A percentile compares a stretch with the other conserved stretches of the same genome.
Evolutionary conservation across 352 stramenopile genomes (phyloP).

Genomic region (Pythium utonaiense): DNA sequence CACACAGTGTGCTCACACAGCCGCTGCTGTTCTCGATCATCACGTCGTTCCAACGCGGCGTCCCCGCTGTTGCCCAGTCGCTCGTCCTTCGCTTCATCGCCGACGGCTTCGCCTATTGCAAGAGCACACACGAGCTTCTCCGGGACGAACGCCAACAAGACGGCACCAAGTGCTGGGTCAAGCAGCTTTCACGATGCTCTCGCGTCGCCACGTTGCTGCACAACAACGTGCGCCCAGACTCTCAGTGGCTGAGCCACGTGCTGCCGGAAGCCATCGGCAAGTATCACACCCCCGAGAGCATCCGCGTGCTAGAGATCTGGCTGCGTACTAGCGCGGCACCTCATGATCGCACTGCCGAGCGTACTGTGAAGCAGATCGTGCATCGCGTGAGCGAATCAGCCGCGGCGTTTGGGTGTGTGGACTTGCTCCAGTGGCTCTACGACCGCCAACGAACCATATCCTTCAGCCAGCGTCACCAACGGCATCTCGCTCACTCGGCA

Average conservation of each 20-base stretch:
- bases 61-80: not conserved
- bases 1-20: conserved; percentile 5
- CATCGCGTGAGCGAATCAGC: conserved; percentile 14
- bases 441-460: not conserved
- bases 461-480: not conserved
- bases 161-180: not conserved
- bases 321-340: not conserved
- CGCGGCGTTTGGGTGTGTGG: conserved; percentile 6
- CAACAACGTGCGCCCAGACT: not conserved
- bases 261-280: conserved; percentile 9
- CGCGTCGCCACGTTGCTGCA: conserved; percentile 4
- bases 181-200: not conserved
- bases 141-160: not conserved
- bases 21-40: conserved; percentile 13
- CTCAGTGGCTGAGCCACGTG: not conserved
- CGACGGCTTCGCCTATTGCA: conserved; percentile 8
- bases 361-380: conserved; percentile 4
- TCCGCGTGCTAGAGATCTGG: not conserved
- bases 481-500: no score
- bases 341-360: no score
- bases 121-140: not conserved
- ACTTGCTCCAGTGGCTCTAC: conserved; percentile 12
- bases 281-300: conserved; percentile 1
- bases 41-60: conserved; percentile 15
- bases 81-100: conserved; percentile 1